These are phyloP conservation scores for Bryoerythrophyllum caledonicum DNA, from an alignment of 225 moss, liverwort and hornwort genomes.

Conservation along the genomic window DNA sequence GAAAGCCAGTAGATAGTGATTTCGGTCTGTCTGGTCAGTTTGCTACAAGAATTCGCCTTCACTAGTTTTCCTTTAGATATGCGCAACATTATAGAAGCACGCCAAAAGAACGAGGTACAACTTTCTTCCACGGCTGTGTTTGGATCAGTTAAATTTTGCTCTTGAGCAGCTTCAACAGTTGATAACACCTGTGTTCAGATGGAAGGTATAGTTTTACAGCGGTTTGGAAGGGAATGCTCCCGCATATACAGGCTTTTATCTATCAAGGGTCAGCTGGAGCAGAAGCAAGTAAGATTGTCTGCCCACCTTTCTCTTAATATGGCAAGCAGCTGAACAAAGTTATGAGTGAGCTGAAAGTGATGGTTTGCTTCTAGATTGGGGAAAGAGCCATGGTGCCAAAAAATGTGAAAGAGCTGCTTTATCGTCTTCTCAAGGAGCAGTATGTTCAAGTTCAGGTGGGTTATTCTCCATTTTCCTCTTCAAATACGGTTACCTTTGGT, in stretches of 20 bases:
- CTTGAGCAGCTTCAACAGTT: neutral
- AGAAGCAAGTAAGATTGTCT: slow-evolving; percentile 73
- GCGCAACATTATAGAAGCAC: slow-evolving; percentile 75
- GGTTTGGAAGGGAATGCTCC: slow-evolving; percentile 89
- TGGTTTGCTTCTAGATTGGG: slow-evolving; percentile 59
- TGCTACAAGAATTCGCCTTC: slow-evolving; percentile 21
- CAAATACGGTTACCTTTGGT: no score
- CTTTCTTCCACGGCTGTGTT: slow-evolving; percentile 5
- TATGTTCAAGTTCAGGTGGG: slow-evolving; percentile 83
- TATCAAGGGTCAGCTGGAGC: slow-evolving; percentile 94
- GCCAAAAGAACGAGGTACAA: slow-evolving; percentile 77
- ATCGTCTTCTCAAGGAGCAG: slow-evolving; percentile 78
- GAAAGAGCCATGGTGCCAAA: slow-evolving; percentile 93
- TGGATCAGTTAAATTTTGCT: neutral
- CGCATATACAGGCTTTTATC: slow-evolving; percentile 90
- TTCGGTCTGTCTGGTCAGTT: neutral
- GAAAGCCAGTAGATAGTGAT: neutral
- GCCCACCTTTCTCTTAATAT: neutral
- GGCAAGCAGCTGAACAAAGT: slow-evolving; percentile 17
- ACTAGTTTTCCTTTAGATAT: slow-evolving; percentile 52
- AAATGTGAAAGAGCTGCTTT: slow-evolving; percentile 83
- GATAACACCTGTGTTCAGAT: slow-evolving; percentile 48
- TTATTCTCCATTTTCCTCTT: neutral
- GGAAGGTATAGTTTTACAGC: slow-evolving; percentile 91
- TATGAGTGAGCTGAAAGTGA: slow-evolving; percentile 9